A percentile compares a stretch with the other conserved stretches of the same genome.
Conservation (phyloP, 148 eudicot species). For the Vaccinium vitisidaea region DNA sequence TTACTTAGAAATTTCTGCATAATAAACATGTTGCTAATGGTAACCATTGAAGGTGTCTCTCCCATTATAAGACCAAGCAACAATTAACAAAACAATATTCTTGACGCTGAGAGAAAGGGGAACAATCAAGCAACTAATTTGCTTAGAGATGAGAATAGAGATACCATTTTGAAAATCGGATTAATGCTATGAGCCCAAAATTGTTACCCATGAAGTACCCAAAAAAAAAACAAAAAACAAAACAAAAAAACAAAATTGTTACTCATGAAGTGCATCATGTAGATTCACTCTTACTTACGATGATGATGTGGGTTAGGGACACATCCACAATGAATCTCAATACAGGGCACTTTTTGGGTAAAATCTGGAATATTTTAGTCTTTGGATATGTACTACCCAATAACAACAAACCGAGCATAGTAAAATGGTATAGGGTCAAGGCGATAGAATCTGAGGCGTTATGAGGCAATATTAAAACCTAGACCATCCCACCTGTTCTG, state of each 20-base stretch:
- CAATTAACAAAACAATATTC: too few species aligned
- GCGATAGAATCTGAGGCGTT: too few species aligned
- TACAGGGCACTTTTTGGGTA: neutral
- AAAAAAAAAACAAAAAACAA: too few species aligned
- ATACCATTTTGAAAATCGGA: neutral
- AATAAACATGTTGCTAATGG: neutral
- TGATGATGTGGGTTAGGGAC: neutral
- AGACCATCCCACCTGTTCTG: too few species aligned
- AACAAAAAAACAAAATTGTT: too few species aligned
- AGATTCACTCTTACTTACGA: neutral
- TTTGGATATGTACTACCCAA: neutral
- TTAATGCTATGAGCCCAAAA: neutral
- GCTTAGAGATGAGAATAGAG: neutral
- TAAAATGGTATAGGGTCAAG: too few species aligned
- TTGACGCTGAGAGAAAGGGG: neutral
- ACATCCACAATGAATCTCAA: neutral
- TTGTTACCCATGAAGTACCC: too few species aligned
- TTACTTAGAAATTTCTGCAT: too few species aligned
- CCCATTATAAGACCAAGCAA: too few species aligned
- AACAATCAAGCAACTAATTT: too few species aligned
- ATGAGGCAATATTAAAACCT: too few species aligned
- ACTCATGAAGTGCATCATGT: neutral
- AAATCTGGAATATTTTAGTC: neutral
- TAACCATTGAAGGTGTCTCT: neutral
- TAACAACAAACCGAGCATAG: constrained; percentile 2